phyloP scores from a whole-genome alignment of 2,329 filamentous ascomycete genomes.

The Pezicula carpinea region DNA sequence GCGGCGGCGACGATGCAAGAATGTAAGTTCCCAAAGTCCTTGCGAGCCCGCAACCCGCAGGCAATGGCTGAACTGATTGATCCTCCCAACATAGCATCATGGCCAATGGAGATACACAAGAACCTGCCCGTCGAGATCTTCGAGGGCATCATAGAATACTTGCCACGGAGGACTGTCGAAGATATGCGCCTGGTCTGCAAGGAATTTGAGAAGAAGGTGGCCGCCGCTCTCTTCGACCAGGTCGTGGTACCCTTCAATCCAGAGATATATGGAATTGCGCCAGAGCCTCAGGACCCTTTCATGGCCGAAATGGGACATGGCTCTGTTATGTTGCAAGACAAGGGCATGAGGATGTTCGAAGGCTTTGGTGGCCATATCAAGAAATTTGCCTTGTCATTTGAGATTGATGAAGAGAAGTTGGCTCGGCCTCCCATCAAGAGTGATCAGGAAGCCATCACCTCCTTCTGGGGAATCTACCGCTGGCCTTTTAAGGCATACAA shows the following conservation, averaged over 20 bases:
- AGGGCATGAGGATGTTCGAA: slow-evolving; percentile 56
- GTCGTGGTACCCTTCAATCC: slow-evolving; percentile 63
- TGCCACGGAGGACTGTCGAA: slow-evolving; percentile 55
- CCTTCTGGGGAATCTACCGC: slow-evolving; percentile 61
- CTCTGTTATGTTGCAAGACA: slow-evolving; percentile 30
- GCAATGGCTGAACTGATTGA: too few relatives aligned
- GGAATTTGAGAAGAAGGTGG: slow-evolving; percentile 55
- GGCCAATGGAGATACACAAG: slow-evolving; percentile 29
- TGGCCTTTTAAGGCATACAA: slow-evolving; percentile 59
- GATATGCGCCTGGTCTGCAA: slow-evolving; percentile 55
- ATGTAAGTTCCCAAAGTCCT: not conserved
- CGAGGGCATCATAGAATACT: slow-evolving; percentile 47
- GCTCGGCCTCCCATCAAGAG: slow-evolving; percentile 51
- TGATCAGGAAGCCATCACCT: slow-evolving; percentile 46
- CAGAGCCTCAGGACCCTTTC: slow-evolving; percentile 19
- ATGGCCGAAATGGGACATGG: slow-evolving; percentile 10
- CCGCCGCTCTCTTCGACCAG: slow-evolving; percentile 53
- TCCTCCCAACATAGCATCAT: slow-evolving; percentile 17
- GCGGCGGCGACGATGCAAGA: too few relatives aligned
- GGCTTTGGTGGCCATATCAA: slow-evolving; percentile 56
- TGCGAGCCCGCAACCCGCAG: too few relatives aligned
- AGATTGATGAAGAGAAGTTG: slow-evolving; percentile 52
- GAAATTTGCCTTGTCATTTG: slow-evolving; percentile 63
- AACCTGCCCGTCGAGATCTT: slow-evolving; percentile 58
- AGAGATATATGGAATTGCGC: slow-evolving; percentile 54